phyloP scores from a whole-genome alignment of 441 rosid genomes.

The Pelargonium cotyledonis region DNA sequence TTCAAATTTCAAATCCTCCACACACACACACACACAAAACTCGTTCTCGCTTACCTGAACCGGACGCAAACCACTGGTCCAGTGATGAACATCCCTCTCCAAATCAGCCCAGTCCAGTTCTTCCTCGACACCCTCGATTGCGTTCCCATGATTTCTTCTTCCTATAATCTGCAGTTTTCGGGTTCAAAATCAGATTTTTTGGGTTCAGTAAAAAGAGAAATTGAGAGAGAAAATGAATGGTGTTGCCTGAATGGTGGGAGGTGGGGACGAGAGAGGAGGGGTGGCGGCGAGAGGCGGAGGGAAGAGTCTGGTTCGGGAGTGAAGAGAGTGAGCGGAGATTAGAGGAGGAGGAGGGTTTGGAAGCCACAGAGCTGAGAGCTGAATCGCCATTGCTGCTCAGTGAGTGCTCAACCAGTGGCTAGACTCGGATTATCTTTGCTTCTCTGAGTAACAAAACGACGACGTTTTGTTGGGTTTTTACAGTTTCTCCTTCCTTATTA shows the following conservation, averaged over 20 bases:
- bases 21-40: neutral
- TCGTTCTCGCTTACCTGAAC: constrained; percentile 49
- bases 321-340: constrained; percentile 18
- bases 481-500: too few relatives aligned
- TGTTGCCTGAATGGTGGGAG: constrained; percentile 59
- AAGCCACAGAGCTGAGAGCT: constrained; percentile 31
- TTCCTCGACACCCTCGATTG: constrained; percentile 26
- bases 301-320: constrained; percentile 23
- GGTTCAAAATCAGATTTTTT: neutral
- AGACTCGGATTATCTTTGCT: too few relatives aligned
- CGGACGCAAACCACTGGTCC: constrained; percentile 71
- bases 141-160: constrained; percentile 34
- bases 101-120: constrained; percentile 65
- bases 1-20: neutral
- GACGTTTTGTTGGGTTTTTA: too few relatives aligned
- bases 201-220: neutral
- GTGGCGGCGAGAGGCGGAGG: constrained; percentile 28
- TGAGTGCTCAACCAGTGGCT: too few relatives aligned
- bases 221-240: neutral
- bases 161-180: constrained; percentile 51
- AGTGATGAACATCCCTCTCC: constrained; percentile 63
- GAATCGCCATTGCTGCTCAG: constrained; percentile 26
- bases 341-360: constrained; percentile 23
- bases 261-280: constrained; percentile 36
- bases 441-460: too few relatives aligned